Conservation (phyloP, 768 basidiomycete genomes). For the Pholiota conissans region DNA sequence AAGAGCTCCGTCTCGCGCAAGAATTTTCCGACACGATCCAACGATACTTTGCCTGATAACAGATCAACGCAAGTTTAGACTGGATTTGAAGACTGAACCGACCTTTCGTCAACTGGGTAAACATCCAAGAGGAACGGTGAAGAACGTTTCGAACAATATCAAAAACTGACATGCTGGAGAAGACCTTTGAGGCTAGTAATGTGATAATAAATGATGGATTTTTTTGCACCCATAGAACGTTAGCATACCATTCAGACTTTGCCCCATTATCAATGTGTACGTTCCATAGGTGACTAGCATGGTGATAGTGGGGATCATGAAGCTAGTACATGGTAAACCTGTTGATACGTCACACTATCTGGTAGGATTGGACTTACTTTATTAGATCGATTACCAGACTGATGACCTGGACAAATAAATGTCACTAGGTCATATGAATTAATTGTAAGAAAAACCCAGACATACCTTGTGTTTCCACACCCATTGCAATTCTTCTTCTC, state of each 20-base stretch:
- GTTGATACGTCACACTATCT: neutral
- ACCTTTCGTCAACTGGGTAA: conserved; percentile 29
- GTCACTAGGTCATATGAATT: neutral
- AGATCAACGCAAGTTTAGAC: neutral
- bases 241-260: conserved; percentile 25
- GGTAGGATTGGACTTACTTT: conserved; percentile 6
- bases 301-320: conserved; percentile 59
- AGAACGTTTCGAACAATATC: conserved; percentile 34
- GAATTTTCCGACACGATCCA: conserved; percentile 52
- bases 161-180: conserved; percentile 62
- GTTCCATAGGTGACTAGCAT: conserved; percentile 70
- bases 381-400: conserved; percentile 13
- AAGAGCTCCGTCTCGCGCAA: conserved; percentile 49
- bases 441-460: neutral
- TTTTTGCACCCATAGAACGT: no score
- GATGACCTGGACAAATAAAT: conserved; percentile 4
- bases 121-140: conserved; percentile 16
- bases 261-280: conserved; percentile 43
- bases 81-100: neutral
- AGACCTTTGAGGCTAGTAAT: conserved; percentile 51
- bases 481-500: conserved; percentile 62
- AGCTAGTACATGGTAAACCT: conserved; percentile 32
- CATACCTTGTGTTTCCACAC: conserved; percentile 45
- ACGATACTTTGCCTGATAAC: conserved; percentile 49
- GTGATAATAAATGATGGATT: no score